These are phyloP conservation scores for Rhizopogon sp. DNA, from an alignment of 768 basidiomycete genomes.

Conservation along the genomic window DNA sequence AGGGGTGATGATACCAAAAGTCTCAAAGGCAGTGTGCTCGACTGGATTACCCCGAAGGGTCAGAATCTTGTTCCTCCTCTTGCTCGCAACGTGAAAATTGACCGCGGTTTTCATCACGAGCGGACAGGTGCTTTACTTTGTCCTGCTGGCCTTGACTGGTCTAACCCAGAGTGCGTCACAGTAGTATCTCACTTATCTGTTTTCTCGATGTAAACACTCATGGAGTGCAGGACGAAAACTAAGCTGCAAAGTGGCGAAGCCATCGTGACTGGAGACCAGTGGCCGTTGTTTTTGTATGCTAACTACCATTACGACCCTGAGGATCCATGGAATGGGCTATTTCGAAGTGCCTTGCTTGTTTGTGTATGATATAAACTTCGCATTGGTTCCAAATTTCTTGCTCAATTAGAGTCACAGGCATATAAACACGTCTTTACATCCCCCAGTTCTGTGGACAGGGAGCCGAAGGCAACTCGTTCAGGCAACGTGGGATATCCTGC, in stretches of 20 bases:
- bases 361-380: slow-evolving; percentile 6
- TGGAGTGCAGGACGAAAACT: not conserved
- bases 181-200: not conserved
- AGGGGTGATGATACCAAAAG: slow-evolving; percentile 10
- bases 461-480: slow-evolving; percentile 19
- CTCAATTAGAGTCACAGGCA: slow-evolving; percentile 9
- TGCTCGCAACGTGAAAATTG: slow-evolving; percentile 8
- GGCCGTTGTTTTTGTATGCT: slow-evolving; percentile 19
- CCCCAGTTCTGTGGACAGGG: slow-evolving; percentile 24
- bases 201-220: not conserved
- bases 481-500: too few species aligned
- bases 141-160: slow-evolving; percentile 17
- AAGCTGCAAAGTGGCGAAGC: slow-evolving; percentile 10
- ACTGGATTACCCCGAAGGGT: slow-evolving; percentile 20
- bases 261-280: slow-evolving; percentile 16
- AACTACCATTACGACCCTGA: slow-evolving; percentile 14
- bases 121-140: slow-evolving; percentile 16
- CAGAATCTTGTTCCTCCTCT: slow-evolving; percentile 5
- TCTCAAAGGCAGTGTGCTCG: slow-evolving; percentile 16
- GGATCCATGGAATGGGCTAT: slow-evolving; percentile 23
- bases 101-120: slow-evolving; percentile 13
- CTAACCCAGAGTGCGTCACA: slow-evolving; percentile 8
- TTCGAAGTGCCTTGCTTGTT: slow-evolving; percentile 16
- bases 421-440: slow-evolving; percentile 27
- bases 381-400: not conserved